phyloP scores from a whole-genome alignment of 139 green algal species.

The Chlamydomonas asymmetrica region DNA sequence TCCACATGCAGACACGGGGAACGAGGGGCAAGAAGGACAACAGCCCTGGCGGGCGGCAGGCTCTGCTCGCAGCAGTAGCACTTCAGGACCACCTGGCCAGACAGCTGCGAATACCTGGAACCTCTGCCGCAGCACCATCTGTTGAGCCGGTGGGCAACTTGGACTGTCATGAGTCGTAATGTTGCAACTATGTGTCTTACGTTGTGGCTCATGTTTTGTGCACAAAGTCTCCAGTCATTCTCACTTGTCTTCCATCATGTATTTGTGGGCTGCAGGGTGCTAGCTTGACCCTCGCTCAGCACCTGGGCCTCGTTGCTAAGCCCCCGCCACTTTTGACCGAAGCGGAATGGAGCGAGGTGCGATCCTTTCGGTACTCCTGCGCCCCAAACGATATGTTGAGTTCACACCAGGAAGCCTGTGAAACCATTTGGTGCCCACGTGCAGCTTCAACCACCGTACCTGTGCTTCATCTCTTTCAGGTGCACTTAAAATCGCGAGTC shows the following conservation, averaged over 20 bases:
- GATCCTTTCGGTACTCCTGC: too few species aligned
- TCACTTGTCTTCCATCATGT: neutral
- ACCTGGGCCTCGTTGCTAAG: conserved; percentile 49
- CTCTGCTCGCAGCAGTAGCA: conserved; percentile 32
- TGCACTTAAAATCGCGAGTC: too few species aligned
- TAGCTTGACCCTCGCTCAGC: conserved; percentile 55
- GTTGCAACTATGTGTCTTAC: neutral
- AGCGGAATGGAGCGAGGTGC: conserved; percentile 45
- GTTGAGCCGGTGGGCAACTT: conserved; percentile 32
- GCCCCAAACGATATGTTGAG: too few species aligned
- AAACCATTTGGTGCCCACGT: too few species aligned
- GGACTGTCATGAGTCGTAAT: neutral
- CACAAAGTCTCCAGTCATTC: neutral
- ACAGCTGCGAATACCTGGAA: conserved; percentile 46
- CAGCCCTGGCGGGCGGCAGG: neutral
- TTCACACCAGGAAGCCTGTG: too few species aligned
- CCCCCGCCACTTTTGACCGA: conserved; percentile 48
- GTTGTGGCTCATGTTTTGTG: neutral
- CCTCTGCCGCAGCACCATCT: conserved; percentile 33
- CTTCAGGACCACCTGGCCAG: conserved; percentile 60
- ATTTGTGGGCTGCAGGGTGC: conserved; percentile 22
- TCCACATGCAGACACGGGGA: too few species aligned
- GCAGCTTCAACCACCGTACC: too few species aligned
- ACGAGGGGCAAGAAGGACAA: conserved; percentile 17
- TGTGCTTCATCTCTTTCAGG: too few species aligned